These are phyloP conservation scores for Nematocida parisii DNA, from an alignment of 371 early-diverging fungal genomes.

Conservation along the genomic window DNA sequence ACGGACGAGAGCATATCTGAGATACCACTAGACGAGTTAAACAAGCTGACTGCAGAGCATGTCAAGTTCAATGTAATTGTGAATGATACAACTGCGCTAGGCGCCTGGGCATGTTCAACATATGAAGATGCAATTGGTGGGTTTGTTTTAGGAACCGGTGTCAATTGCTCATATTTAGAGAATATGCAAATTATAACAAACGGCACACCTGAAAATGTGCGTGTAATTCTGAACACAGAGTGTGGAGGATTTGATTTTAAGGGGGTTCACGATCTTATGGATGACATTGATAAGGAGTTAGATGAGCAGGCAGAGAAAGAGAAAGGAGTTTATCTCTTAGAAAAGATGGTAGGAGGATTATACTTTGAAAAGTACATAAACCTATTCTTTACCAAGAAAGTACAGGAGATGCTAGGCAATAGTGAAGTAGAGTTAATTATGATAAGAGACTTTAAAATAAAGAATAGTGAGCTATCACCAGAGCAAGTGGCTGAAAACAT, in stretches of 20 bases:
- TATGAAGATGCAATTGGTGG: conserved; percentile 31
- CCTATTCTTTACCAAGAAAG: neutral
- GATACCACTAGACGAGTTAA: conserved; percentile 45
- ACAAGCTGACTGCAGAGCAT: neutral
- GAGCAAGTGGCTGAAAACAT: neutral
- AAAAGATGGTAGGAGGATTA: conserved; percentile 52
- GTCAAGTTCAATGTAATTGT: conserved; percentile 23
- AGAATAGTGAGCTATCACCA: neutral
- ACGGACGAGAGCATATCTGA: neutral
- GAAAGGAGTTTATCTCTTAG: neutral
- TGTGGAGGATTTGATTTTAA: conserved; percentile 28
- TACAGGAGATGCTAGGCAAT: neutral
- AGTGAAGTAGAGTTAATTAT: neutral
- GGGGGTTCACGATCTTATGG: neutral
- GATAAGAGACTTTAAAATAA: neutral
- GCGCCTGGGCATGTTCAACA: neutral
- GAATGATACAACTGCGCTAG: conserved; percentile 56
- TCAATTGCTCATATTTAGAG: conserved; percentile 42
- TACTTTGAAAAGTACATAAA: conserved; percentile 52
- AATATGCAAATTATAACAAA: neutral
- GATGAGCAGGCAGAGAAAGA: neutral
- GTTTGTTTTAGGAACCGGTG: conserved; percentile 49
- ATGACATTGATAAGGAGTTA: neutral
- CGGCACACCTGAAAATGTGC: neutral
- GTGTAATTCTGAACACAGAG: conserved; percentile 38